A percentile compares a stretch with the other conserved stretches of the same genome.
Evolutionary conservation across 139 green algal genomes (phyloP).

Genomic region (Cymbomonas tetramitiformis): DNA sequence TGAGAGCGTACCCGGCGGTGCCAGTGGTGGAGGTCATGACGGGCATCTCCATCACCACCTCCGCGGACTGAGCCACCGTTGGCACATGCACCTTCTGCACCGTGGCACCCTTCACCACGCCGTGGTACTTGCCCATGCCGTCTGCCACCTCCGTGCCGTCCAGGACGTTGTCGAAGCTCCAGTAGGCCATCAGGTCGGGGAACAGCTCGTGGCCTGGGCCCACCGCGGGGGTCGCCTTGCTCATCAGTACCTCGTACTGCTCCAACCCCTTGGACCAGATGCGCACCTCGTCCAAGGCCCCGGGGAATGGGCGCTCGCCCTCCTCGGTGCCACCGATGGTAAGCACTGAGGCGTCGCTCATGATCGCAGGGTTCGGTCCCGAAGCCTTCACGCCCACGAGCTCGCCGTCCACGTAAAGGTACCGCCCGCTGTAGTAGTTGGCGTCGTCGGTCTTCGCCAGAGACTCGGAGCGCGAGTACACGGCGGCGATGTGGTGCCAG

Average conservation of each 20-base stretch:
- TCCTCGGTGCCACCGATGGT: not conserved
- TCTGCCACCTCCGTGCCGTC: not conserved
- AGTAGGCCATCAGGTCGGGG: not conserved
- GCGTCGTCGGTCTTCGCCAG: too few relatives aligned
- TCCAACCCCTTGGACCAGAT: constrained; percentile 12
- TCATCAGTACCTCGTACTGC: constrained; percentile 7
- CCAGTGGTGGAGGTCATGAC: not conserved
- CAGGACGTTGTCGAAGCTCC: not conserved
- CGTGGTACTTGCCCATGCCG: not conserved
- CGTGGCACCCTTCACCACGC: not conserved
- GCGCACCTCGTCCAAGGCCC: constrained; percentile 18
- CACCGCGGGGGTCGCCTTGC: not conserved
- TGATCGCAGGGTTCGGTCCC: not conserved
- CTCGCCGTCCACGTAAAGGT: constrained; percentile 12
- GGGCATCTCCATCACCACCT: not conserved
- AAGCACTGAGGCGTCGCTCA: not conserved
- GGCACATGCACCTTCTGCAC: not conserved
- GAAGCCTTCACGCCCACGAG: not conserved
- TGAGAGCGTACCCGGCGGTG: constrained; percentile 6
- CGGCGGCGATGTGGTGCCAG: constrained; percentile 6
- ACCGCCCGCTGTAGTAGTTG: too few relatives aligned
- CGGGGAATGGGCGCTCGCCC: not conserved
- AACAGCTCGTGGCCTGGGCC: not conserved
- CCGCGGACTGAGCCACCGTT: not conserved
- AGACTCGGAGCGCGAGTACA: too few relatives aligned